phyloP scores from a whole-genome alignment of 1,284 basidiomycete species.

The Sporisorium exsertum region DNA sequence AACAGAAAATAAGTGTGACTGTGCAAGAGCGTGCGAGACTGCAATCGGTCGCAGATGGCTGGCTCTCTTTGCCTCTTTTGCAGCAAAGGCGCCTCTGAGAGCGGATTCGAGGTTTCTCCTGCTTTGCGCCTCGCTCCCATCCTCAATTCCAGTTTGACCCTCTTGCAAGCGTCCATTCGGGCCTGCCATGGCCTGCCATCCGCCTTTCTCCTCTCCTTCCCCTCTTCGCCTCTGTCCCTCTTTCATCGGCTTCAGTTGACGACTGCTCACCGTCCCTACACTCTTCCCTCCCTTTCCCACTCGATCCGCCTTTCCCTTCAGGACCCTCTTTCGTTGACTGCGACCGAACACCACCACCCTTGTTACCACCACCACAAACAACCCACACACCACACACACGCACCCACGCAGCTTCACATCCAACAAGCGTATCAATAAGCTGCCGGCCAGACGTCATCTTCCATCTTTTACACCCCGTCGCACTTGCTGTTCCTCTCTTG shows the following conservation, averaged over 20 bases:
- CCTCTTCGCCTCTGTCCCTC: background rate
- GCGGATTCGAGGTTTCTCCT: background rate
- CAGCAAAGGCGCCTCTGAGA: background rate
- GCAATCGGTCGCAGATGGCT: too few relatives aligned
- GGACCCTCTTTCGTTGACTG: background rate
- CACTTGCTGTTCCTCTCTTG: background rate
- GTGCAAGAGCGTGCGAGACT: background rate
- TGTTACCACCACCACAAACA: constrained; percentile 1
- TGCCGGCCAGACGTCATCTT: background rate
- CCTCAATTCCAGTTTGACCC: background rate
- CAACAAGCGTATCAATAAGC: background rate
- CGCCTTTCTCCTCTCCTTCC: background rate
- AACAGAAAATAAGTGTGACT: background rate
- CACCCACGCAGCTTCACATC: background rate
- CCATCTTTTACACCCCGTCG: background rate
- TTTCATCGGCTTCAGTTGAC: constrained; percentile 1
- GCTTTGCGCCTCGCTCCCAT: background rate
- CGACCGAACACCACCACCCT: background rate
- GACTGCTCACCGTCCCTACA: constrained; percentile 20
- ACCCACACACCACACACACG: constrained; percentile 2
- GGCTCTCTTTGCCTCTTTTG: background rate
- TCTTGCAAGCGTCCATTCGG: background rate
- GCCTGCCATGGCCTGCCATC: constrained; percentile 1
- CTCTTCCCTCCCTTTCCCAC: constrained; percentile 9
- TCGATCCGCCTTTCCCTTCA: background rate